phyloP scores from a whole-genome alignment of 257 asterid genomes.

The Lantana camara region DNA sequence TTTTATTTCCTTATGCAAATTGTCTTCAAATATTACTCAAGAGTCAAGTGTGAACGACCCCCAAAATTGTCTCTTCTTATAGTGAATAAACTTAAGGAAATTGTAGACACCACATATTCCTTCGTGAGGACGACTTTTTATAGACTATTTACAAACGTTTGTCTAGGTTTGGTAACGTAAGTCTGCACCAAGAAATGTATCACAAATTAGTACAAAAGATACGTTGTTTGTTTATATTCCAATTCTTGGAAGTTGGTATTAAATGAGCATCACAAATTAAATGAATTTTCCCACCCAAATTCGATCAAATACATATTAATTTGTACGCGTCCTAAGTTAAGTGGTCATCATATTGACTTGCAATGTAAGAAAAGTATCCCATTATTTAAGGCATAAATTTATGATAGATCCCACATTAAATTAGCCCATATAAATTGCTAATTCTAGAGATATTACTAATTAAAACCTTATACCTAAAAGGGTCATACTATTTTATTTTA shows the following conservation, averaged over 20 bases:
- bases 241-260: slow-evolving; percentile 6
- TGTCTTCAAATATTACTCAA: no score
- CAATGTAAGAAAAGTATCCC: slow-evolving; percentile 25
- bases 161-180: background rate
- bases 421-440: background rate
- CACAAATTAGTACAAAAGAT: background rate
- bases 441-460: background rate
- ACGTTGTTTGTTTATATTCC: background rate
- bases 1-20: no score
- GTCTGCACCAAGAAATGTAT: background rate
- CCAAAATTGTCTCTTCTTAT: background rate
- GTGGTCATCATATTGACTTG: slow-evolving; percentile 21
- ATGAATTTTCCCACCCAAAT: background rate
- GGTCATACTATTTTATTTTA: no score
- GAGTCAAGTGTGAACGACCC: no score
- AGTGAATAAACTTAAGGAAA: background rate
- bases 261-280: slow-evolving; percentile 4
- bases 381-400: slow-evolving; percentile 19
- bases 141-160: background rate
- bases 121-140: no score
- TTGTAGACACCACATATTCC: background rate
- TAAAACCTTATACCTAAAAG: background rate
- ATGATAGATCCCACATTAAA: background rate
- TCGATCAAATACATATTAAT: slow-evolving; percentile 6
- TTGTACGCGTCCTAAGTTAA: slow-evolving; percentile 27